Conservation (phyloP, 148 eudicot genomes). For the Chenopodium quinoa region DNA sequence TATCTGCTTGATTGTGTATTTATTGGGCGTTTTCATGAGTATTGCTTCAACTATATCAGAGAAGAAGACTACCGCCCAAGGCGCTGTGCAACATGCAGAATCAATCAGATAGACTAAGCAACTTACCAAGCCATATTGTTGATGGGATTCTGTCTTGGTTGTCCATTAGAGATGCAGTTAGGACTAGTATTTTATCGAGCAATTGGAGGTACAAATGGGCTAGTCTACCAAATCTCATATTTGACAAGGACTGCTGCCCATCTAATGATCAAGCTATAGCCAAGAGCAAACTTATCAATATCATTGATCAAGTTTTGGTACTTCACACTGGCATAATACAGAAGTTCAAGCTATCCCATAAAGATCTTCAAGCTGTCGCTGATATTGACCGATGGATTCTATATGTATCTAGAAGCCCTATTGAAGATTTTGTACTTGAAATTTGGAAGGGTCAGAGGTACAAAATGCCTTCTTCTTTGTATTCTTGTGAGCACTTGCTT, state of each 20-base stretch:
- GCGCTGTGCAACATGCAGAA: slow-evolving; percentile 45
- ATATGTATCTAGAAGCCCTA: slow-evolving; percentile 54
- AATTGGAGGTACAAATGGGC: slow-evolving; percentile 87
- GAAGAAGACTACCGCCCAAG: slow-evolving; percentile 58
- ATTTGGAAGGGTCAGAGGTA: slow-evolving; percentile 92
- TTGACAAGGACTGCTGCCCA: slow-evolving; percentile 61
- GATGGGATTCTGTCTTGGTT: slow-evolving; percentile 60
- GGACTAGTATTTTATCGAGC: slow-evolving; percentile 65
- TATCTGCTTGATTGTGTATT: neutral
- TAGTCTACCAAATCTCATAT: slow-evolving; percentile 59
- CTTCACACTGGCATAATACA: slow-evolving; percentile 65
- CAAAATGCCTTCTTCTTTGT: slow-evolving; percentile 69
- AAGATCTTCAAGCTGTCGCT: slow-evolving; percentile 70
- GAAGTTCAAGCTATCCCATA: slow-evolving; percentile 78
- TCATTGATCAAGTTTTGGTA: slow-evolving; percentile 70
- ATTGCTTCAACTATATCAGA: slow-evolving; percentile 30
- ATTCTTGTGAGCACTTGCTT: slow-evolving; percentile 47
- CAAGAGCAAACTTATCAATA: slow-evolving; percentile 56
- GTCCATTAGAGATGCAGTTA: slow-evolving; percentile 68
- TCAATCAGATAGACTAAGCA: slow-evolving; percentile 61
- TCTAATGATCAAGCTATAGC: slow-evolving; percentile 54
- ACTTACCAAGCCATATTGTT: slow-evolving; percentile 64
- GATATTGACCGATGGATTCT: slow-evolving; percentile 89
- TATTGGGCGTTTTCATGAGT: neutral
- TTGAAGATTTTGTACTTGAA: slow-evolving; percentile 70